Conservation (phyloP, 164 flowering plant species). For the Vitis rotundifolia region DNA sequence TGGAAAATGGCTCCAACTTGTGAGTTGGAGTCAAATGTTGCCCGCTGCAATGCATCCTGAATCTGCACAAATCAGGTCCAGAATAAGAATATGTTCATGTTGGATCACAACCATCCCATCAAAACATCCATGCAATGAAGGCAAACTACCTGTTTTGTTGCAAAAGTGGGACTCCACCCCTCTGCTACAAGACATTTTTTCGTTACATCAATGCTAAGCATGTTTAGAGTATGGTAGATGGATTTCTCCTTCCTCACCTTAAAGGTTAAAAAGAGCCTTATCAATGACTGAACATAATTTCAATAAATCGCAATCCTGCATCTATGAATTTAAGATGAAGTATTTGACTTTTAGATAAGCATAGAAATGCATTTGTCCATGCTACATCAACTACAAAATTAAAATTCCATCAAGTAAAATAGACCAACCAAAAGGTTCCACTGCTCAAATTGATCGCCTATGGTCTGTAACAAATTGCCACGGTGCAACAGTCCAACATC, state of each 20-base stretch:
- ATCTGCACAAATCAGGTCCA: conserved; percentile 53
- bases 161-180: conserved; percentile 96
- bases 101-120: background rate
- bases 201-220: conserved; percentile 97
- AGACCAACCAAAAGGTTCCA: conserved; percentile 53
- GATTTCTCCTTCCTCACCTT: conserved; percentile 92
- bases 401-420: conserved; percentile 1
- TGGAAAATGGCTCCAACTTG: conserved; percentile 88
- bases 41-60: conserved; percentile 72
- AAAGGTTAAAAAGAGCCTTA: conserved; percentile 21
- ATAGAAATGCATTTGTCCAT: background rate
- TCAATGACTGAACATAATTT: background rate
- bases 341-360: background rate
- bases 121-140: background rate
- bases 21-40: conserved; percentile 76
- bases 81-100: conserved; percentile 2
- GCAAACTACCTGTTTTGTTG: conserved; percentile 62
- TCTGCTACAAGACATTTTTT: conserved; percentile 97
- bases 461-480: conserved; percentile 32
- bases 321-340: background rate
- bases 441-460: conserved; percentile 39
- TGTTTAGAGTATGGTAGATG: conserved; percentile 82
- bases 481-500: conserved; percentile 41
- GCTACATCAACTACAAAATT: background rate
- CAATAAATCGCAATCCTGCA: background rate